Conservation (phyloP, 2,329 filamentous ascomycete species). For the Pseudogymnoascus pannorum region DNA sequence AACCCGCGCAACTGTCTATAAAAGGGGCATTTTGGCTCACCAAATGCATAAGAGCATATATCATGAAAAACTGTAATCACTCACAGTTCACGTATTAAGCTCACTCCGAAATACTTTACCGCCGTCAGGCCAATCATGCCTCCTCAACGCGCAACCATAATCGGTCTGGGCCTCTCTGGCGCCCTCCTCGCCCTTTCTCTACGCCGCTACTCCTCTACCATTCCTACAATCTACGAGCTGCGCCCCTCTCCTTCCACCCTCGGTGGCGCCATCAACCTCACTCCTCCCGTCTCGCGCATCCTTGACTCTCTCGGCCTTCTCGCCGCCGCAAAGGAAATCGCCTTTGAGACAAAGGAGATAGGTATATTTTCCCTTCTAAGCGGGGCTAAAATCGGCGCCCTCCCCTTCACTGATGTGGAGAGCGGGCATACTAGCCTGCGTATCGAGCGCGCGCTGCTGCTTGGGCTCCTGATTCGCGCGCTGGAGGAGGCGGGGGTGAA, state of each 20-base stretch:
- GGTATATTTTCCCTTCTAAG: constrained; percentile 28
- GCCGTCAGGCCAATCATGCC: background rate
- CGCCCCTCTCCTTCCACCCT: constrained; percentile 38
- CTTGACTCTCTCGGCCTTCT: constrained; percentile 35
- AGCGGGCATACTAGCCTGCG: constrained; percentile 22
- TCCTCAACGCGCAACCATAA: constrained; percentile 26
- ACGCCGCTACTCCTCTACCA: constrained; percentile 34
- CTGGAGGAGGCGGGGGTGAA: constrained; percentile 14
- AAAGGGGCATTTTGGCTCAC: background rate
- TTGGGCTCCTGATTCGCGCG: constrained; percentile 21
- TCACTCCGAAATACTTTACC: background rate
- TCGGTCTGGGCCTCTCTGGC: constrained; percentile 46
- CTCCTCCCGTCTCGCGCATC: constrained; percentile 38
- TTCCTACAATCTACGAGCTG: constrained; percentile 41
- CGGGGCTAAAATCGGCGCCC: constrained; percentile 19
- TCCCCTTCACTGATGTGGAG: constrained; percentile 12
- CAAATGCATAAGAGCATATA: background rate
- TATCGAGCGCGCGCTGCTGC: constrained; percentile 24
- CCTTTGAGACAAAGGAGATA: constrained; percentile 20
- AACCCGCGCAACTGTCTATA: background rate
- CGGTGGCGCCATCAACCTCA: constrained; percentile 40
- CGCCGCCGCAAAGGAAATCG: constrained; percentile 16
- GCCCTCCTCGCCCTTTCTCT: constrained; percentile 42
- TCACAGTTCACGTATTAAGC: background rate
- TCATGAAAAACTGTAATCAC: background rate